Conservation (phyloP, 306 rosid genomes). For the Canavalia ensiformis region DNA sequence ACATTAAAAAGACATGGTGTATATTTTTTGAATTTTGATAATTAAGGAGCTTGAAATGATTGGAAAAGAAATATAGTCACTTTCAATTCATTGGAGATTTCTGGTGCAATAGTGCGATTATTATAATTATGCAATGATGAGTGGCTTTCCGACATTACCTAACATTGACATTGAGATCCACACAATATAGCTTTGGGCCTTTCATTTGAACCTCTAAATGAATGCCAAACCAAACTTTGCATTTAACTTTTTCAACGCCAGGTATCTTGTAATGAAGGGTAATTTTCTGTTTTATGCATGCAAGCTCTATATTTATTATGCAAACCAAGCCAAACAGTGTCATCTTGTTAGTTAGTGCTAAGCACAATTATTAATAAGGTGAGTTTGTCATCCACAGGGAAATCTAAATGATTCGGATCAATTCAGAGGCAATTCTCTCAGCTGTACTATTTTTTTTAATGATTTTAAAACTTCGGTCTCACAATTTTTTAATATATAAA, state of each 20-base stretch:
- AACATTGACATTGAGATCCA: constrained; percentile 39
- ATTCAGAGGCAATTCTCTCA: neutral
- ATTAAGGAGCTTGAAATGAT: neutral
- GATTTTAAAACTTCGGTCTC: neutral
- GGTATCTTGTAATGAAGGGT: neutral
- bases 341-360: neutral
- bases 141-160: constrained; percentile 54
- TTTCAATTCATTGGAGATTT: neutral
- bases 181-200: neutral
- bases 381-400: neutral
- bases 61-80: constrained; percentile 31
- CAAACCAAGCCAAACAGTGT: neutral
- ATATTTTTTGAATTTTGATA: neutral
- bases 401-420: neutral
- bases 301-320: neutral
- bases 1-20: neutral
- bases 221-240: neutral
- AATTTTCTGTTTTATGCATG: neutral
- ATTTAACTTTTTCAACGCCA: neutral
- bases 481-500: too few species aligned
- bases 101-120: neutral
- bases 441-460: neutral
- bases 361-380: neutral
- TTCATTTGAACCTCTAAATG: neutral
- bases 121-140: constrained; percentile 16